Evolutionary conservation across 768 basidiomycete species (phyloP).

Genomic region (Podaxis sp.): DNA sequence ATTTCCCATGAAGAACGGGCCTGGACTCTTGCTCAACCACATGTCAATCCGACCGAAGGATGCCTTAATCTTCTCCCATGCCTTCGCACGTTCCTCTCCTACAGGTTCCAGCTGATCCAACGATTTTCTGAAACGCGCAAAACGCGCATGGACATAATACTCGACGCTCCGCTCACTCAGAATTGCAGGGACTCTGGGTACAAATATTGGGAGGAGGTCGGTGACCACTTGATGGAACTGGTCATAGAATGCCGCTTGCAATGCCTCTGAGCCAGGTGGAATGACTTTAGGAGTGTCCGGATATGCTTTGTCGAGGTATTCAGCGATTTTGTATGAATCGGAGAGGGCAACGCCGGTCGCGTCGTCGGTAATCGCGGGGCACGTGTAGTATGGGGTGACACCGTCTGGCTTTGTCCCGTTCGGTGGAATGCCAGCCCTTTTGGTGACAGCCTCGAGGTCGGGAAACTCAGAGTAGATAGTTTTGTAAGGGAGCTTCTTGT

Average conservation of each 20-base stretch:
- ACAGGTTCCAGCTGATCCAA: neutral
- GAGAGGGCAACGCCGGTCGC: conserved; percentile 29
- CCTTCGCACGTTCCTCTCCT: conserved; percentile 16
- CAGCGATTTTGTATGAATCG: conserved; percentile 37
- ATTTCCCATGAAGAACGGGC: conserved; percentile 28
- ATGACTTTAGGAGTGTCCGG: conserved; percentile 29
- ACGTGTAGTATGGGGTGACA: conserved; percentile 1
- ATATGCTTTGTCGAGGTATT: conserved; percentile 40
- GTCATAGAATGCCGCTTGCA: conserved; percentile 26
- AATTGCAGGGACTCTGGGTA: neutral
- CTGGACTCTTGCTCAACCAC: conserved; percentile 20
- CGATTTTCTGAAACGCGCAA: neutral
- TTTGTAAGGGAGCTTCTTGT: conserved; percentile 11
- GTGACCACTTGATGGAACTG: neutral
- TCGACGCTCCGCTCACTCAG: neutral
- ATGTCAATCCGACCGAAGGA: conserved; percentile 16
- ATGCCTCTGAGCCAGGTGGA: conserved; percentile 24
- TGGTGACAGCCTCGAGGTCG: conserved; percentile 1
- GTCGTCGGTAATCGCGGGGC: conserved; percentile 27
- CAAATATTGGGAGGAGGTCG: neutral
- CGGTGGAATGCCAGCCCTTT: conserved; percentile 3
- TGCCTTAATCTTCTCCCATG: conserved; percentile 20
- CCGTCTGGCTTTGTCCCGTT: conserved; percentile 1
- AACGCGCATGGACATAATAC: neutral
- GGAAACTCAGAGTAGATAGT: conserved; percentile 10